These are phyloP conservation scores for Inga oerstediana DNA, from an alignment of 306 rosid genomes.

Conservation along the genomic window DNA sequence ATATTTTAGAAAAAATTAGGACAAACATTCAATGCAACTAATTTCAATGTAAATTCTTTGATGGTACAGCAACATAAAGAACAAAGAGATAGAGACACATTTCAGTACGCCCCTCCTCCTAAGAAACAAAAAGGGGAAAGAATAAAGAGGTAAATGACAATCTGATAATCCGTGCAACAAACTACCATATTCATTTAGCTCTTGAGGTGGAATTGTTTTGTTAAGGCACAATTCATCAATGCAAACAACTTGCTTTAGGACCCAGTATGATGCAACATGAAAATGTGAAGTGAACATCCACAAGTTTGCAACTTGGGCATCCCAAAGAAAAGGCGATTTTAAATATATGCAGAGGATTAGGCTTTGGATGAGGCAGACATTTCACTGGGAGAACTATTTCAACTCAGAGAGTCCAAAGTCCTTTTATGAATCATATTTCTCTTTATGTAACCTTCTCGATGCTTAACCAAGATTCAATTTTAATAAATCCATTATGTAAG, in stretches of 20 bases:
- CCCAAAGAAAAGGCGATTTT: not conserved
- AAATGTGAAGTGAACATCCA: not conserved
- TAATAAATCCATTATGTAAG: not conserved
- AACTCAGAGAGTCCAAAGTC: conserved; percentile 3
- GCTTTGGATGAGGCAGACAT: not conserved
- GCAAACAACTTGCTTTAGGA: not conserved
- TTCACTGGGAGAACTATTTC: not conserved
- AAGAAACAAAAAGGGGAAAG: not conserved
- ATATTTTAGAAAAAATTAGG: not conserved
- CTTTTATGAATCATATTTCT: not conserved
- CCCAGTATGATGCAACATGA: not conserved
- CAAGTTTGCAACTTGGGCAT: not conserved
- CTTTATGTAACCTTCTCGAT: not conserved
- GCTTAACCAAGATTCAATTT: not conserved
- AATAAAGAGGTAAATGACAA: not conserved
- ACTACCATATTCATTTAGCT: not conserved
- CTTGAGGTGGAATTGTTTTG: not conserved
- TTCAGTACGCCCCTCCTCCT: not conserved
- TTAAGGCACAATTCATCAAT: not conserved
- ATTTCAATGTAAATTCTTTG: not conserved
- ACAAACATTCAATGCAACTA: not conserved
- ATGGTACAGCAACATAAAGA: not conserved
- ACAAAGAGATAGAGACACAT: not conserved
- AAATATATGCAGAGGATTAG: not conserved
- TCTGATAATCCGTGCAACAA: not conserved